Conservation (phyloP, 345 rosid species). For the Diplotaxis tenuifolia region DNA sequence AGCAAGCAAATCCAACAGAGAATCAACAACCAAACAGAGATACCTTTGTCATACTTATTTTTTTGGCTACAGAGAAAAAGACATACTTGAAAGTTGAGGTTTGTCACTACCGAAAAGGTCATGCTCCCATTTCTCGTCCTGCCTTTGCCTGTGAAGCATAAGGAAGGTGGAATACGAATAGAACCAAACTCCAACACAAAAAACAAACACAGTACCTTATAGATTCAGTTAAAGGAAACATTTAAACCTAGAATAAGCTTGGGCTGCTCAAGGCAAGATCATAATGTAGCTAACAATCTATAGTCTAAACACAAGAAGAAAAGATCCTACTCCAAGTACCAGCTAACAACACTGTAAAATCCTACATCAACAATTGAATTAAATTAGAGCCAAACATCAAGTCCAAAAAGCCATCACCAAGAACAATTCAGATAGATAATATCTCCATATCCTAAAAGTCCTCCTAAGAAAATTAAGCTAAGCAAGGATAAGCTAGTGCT, state of each 20-base stretch:
- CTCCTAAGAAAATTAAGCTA: background rate
- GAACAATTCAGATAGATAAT: background rate
- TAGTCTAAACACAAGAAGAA: background rate
- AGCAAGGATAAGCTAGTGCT: background rate
- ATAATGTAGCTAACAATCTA: constrained; percentile 8
- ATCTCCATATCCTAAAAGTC: background rate
- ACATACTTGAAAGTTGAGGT: constrained; percentile 70
- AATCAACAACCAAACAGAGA: constrained; percentile 46
- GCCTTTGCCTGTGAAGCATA: constrained; percentile 78
- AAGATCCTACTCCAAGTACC: background rate
- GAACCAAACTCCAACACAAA: background rate
- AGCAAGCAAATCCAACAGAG: too few relatives aligned
- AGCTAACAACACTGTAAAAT: constrained; percentile 15
- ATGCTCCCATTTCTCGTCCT: constrained; percentile 98
- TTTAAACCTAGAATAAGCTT: background rate
- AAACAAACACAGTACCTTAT: constrained; percentile 2
- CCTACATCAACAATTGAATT: too few relatives aligned
- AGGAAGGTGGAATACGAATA: background rate
- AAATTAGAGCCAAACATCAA: too few relatives aligned
- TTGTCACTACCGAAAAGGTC: constrained; percentile 64
- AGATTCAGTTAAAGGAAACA: background rate
- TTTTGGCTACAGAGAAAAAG: constrained; percentile 22
- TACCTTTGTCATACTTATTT: constrained; percentile 36
- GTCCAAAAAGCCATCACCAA: background rate
- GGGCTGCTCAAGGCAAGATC: background rate